Base-by-base conservation (phyloP, 352 stramenopile species). In the Pythium insidiosum region DNA sequence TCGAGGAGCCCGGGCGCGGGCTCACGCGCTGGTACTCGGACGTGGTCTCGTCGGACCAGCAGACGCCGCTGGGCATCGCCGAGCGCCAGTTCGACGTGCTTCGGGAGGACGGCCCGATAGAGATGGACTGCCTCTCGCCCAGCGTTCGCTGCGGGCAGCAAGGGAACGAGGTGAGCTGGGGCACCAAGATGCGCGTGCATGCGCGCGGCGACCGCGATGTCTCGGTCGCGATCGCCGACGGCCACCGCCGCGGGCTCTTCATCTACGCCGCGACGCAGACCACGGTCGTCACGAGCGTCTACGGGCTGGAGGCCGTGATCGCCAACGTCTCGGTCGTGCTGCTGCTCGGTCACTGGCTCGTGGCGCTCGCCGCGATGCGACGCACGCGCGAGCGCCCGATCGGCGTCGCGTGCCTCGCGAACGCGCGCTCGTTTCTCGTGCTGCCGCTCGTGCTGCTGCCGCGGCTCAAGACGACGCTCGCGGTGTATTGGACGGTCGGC, bases 241-340 rank as follows among this genome's bases (percentile, higher is more conserved):
- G 47, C 19, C 31, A 54, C 15, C 56, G 65, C 19, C 47, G 57
- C 26, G 65, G 67, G 0, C 57, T 83, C 12, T 82, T 77, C 31
- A 25, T 66, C 0, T 68, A 66, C 24, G 54, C 58, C 2, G 43
- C 23, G 12, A 18, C 7, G 0, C 43, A 38, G 0, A 29, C 26
- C 2, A 49, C 38, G 13, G 50, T 47, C 0, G 47, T 71, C 24
- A 33, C 26, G 10, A 68, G 53, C 33, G 29, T 59, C 0, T 84
- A 78, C 44, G 60, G 63, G 33, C 64, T 66, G 50, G 63, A 76
- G 48, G 66, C 52, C 18, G 19, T 78, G 4, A 66, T 84, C 33
- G 48, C 63, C 5, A 84, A 76, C 35, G 35, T 68, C 0, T 74
- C 60, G 2, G 31, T 80, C 20, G 38, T 43, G 10, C 37, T 61